phyloP scores from a whole-genome alignment of 2,329 filamentous ascomycete species.

The Intubia oerlemansii region DNA sequence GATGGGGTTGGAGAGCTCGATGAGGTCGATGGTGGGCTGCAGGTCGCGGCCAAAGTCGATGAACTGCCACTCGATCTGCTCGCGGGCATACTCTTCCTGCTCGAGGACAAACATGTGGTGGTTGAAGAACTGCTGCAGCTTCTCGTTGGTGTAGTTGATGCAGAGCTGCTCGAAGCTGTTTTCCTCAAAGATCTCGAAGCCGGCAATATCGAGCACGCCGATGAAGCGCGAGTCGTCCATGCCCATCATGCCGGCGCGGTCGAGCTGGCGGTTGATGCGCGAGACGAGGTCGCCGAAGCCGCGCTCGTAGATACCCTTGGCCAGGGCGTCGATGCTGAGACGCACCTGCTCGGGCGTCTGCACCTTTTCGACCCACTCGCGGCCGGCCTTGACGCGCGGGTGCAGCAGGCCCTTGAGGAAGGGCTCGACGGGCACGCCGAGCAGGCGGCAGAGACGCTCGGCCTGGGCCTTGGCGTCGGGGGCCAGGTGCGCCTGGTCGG shows the following conservation, averaged over 20 bases:
- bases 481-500: slow-evolving; percentile 71
- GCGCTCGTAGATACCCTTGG: slow-evolving; percentile 95
- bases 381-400: slow-evolving; percentile 81
- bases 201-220: slow-evolving; percentile 93
- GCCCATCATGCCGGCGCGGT: slow-evolving; percentile 53
- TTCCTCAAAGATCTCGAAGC: slow-evolving; percentile 94
- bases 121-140: slow-evolving; percentile 98
- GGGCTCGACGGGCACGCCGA: slow-evolving; percentile 65
- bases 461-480: slow-evolving; percentile 56
- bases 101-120: slow-evolving; percentile 99
- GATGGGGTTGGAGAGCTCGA: slow-evolving; percentile 88
- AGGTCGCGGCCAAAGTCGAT: slow-evolving; percentile 96
- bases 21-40: slow-evolving; percentile 92
- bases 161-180: slow-evolving; percentile 98
- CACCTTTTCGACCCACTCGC: slow-evolving; percentile 97
- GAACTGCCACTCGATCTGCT: slow-evolving; percentile 99
- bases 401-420: slow-evolving; percentile 82
- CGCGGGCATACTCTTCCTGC: slow-evolving; percentile 91
- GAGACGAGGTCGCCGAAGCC: slow-evolving; percentile 83
- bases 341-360: slow-evolving; percentile 94
- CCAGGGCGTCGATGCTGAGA: slow-evolving; percentile 69
- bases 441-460: slow-evolving; percentile 57
- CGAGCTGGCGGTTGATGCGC: slow-evolving; percentile 79
- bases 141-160: slow-evolving; percentile 99
- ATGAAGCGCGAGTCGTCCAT: slow-evolving; percentile 89